These are phyloP conservation scores for Vaccinium macrocarpon DNA, from an alignment of 148 eudicot genomes.

Conservation along the genomic window DNA sequence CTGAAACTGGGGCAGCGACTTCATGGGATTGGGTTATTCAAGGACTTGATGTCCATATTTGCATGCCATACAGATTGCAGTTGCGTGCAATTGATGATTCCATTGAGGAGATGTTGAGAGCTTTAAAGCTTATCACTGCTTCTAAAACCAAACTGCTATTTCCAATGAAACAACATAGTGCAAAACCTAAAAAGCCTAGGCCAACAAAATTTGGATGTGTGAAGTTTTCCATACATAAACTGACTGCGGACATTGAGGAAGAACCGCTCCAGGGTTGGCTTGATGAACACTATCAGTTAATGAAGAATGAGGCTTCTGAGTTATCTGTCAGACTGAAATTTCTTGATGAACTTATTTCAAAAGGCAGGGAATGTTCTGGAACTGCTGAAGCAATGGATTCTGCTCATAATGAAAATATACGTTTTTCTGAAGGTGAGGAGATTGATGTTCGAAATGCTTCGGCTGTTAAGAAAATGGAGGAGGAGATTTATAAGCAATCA, in stretches of 20 bases:
- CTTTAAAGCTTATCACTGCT: conserved; percentile 76
- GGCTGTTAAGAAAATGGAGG: conserved; percentile 55
- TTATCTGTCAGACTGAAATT: conserved; percentile 79
- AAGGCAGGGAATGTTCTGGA: conserved; percentile 38
- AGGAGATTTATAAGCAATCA: conserved; percentile 74
- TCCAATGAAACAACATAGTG: conserved; percentile 55
- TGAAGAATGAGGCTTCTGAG: conserved; percentile 91
- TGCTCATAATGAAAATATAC: conserved; percentile 30
- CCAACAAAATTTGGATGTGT: conserved; percentile 65
- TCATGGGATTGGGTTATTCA: conserved; percentile 97
- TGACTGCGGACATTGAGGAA: conserved; percentile 88
- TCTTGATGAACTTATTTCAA: conserved; percentile 63
- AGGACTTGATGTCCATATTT: conserved; percentile 86
- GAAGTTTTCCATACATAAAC: conserved; percentile 70
- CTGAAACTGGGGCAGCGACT: conserved; percentile 42
- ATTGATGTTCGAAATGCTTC: conserved; percentile 61
- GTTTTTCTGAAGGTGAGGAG: conserved; percentile 45
- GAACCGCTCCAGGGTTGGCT: conserved; percentile 99
- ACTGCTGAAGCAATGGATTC: conserved; percentile 53
- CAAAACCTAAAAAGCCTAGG: conserved; percentile 59
- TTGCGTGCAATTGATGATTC: conserved; percentile 97
- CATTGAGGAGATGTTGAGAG: conserved; percentile 89
- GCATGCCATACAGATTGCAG: conserved; percentile 86
- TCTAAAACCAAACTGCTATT: conserved; percentile 59
- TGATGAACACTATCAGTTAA: conserved; percentile 82